phyloP scores from a whole-genome alignment of 1,284 basidiomycete species.

The Sporisorium reilianum region DNA sequence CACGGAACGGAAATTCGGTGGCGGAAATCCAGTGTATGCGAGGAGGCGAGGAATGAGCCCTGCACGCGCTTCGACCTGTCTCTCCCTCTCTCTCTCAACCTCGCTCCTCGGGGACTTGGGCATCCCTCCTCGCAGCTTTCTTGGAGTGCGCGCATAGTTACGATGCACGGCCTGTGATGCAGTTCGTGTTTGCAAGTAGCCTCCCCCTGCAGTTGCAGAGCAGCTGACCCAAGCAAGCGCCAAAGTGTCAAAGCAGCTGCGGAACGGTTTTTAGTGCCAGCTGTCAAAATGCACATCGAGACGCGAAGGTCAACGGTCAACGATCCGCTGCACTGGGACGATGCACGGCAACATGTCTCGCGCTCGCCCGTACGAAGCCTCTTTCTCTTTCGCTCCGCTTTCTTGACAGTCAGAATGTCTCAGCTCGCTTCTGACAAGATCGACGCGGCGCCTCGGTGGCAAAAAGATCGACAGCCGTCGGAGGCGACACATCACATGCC shows the following conservation, averaged over 20 bases:
- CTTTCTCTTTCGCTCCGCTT: too few species aligned
- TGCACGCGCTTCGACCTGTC: conserved; percentile 7
- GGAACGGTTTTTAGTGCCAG: conserved; percentile 8
- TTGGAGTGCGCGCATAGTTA: too few species aligned
- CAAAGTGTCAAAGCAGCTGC: neutral
- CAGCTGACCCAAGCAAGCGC: neutral
- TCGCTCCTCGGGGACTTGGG: neutral
- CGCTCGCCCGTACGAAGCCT: neutral
- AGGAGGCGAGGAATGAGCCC: conserved; percentile 32
- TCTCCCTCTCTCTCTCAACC: too few species aligned
- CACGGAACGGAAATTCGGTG: conserved; percentile 11
- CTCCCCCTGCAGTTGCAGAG: neutral
- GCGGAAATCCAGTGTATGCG: conserved; percentile 15
- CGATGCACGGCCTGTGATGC: neutral
- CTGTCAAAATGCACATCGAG: conserved; percentile 6
- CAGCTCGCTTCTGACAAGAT: conserved; percentile 6
- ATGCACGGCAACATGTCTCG: conserved; percentile 19
- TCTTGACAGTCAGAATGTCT: neutral
- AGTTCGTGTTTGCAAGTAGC: neutral
- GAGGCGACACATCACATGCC: conserved; percentile 28
- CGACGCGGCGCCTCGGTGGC: neutral
- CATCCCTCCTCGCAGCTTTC: conserved; percentile 1
- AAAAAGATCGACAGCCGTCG: conserved; percentile 4
- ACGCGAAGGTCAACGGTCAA: too few species aligned
- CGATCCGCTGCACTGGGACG: neutral